A percentile compares a stretch with the other conserved stretches of the same genome.
Evolutionary conservation across 129 eudicot genomes (phyloP).

Genomic region (Rutidosis leptorrhynchoides): DNA sequence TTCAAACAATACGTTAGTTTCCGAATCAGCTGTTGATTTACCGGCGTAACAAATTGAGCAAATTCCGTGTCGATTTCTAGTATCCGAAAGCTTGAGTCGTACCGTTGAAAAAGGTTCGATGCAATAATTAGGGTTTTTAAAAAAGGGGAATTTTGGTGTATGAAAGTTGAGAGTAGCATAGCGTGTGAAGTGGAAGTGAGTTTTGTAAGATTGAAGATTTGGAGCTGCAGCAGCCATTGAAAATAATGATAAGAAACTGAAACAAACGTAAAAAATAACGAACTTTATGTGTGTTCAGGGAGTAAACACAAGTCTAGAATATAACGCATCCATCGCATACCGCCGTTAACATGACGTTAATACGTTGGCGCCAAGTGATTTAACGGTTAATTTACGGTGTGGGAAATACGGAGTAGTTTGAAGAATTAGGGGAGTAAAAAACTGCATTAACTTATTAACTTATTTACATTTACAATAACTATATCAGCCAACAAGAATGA

Average conservation of each 20-base stretch:
- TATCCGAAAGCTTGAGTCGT: slow-evolving; percentile 34
- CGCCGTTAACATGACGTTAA: slow-evolving; percentile 10
- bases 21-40: slow-evolving; percentile 34
- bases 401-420: too few species aligned
- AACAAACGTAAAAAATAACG: neutral
- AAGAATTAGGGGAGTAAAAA: too few species aligned
- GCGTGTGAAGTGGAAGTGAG: slow-evolving; percentile 31
- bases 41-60: slow-evolving; percentile 24
- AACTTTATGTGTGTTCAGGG: slow-evolving; percentile 8
- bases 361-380: slow-evolving; percentile 19
- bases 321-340: neutral
- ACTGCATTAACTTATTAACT: too few species aligned
- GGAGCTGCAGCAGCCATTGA: slow-evolving; percentile 44
- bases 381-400: slow-evolving; percentile 17
- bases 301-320: neutral
- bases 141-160: slow-evolving; percentile 31
- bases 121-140: slow-evolving; percentile 37
- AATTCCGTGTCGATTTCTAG: slow-evolving; percentile 11
- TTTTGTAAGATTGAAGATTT: slow-evolving; percentile 28
- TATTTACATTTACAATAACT: too few species aligned
- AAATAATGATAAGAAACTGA: slow-evolving; percentile 7
- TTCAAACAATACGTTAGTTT: slow-evolving; percentile 6
- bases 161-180: slow-evolving; percentile 22
- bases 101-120: slow-evolving; percentile 12
- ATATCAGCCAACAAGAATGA: too few species aligned